Conservation (phyloP, 352 stramenopile genomes). For the Thraustochytrium sp. region DNA sequence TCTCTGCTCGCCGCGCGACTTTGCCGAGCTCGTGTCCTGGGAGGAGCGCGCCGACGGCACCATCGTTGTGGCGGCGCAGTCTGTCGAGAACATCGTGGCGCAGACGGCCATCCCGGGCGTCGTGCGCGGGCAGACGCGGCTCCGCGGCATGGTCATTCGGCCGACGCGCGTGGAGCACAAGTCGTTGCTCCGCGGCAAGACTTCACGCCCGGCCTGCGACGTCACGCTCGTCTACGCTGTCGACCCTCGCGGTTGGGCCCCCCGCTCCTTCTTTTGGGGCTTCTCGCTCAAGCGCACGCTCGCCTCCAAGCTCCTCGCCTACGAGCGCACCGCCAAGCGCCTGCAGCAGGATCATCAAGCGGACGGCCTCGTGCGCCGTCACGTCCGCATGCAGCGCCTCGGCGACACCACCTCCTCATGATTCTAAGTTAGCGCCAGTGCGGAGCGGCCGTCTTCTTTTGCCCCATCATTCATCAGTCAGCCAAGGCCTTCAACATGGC, state of each 20-base stretch:
- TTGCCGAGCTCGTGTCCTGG: not conserved
- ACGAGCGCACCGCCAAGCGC: not conserved
- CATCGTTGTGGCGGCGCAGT: not conserved
- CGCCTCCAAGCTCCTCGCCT: not conserved
- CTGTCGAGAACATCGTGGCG: not conserved
- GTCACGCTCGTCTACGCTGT: not conserved
- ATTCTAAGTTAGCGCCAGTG: no score
- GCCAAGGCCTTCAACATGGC: no score
- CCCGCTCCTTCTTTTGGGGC: not conserved
- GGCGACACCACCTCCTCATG: not conserved
- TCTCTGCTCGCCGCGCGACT: not conserved
- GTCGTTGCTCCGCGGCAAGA: not conserved
- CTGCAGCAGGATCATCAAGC: not conserved
- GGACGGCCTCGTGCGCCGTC: not conserved
- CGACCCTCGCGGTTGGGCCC: not conserved
- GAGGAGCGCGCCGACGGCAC: conserved; percentile 2
- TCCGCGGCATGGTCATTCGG: not conserved
- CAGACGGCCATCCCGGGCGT: not conserved
- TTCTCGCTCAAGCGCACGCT: not conserved
- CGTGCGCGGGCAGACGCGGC: not conserved
- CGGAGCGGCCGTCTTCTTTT: no score
- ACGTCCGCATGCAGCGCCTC: not conserved
- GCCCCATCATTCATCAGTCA: no score
- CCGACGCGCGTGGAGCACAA: not conserved
- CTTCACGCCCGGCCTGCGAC: not conserved